Base-by-base conservation (phyloP, 305 asterid genomes). In the Coffea humblotiana region DNA sequence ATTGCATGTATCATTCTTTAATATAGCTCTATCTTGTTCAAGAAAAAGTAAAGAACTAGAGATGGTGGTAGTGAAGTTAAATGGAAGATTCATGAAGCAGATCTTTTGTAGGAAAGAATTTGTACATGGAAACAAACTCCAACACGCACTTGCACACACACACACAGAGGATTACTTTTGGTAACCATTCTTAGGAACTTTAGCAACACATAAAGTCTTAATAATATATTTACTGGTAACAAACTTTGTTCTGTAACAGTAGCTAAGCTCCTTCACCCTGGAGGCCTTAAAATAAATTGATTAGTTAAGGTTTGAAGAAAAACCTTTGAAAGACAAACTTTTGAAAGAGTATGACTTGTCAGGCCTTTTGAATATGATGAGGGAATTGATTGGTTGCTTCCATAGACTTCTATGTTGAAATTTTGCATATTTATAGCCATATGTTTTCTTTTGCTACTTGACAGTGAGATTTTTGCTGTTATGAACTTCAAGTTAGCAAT, bases 381-480 rank as follows among this genome's bases (percentile, higher is more conserved):
- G n/a, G 3, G 58, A 18, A 4, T 54, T 54, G 23, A 54, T 16
- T 16, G 61, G 4, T 54, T 54, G 19, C 8, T 3, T 54, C 18
- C 4, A 54, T 18, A n/a, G 3, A 16, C n/a, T 54, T 54, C 61
- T 54, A 4, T 16, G 1, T 23, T 51, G 19, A 37, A 69, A 37
- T 8, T 69, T 8, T 37, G 6, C 27, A 16, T 18, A 27, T 4
- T 19, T 40, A n/a, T 69, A 37, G 27, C 27, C 10, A 40, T 19
- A 19, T 16, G 72, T 13, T 37, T 15, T 40, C 12, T 35, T 68
- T 69, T 18, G 40, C 73, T 40, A 9, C 29, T 37, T 18, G 29
- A 69, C 48, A 67, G 12, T 74, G 21, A 71, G 72, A 65, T 45
- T 58, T 25, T 56, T 61, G 73, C 69, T 74, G 61, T 71, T 37